These are phyloP conservation scores for Leccinum pachyderme DNA, from an alignment of 1,284 basidiomycete genomes.

Conservation along the genomic window DNA sequence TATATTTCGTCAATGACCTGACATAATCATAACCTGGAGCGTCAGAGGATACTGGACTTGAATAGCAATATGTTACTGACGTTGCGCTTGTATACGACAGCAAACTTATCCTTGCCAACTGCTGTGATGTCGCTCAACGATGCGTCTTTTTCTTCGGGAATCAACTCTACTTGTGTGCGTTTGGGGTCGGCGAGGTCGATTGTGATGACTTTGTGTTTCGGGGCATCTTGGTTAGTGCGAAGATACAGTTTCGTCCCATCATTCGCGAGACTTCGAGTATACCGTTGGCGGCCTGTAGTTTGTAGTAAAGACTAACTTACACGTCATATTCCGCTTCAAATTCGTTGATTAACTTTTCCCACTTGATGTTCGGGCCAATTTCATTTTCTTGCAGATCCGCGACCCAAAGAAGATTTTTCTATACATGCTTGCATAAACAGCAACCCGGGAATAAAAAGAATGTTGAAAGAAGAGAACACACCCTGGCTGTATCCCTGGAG, in stretches of 20 bases:
- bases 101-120: slow-evolving; percentile 59
- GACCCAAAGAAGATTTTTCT: slow-evolving; percentile 78
- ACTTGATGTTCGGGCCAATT: slow-evolving; percentile 63
- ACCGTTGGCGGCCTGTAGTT: not conserved
- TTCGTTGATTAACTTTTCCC: slow-evolving; percentile 66
- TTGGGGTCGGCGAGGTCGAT: slow-evolving; percentile 60
- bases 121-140: slow-evolving; percentile 52
- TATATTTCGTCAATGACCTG: slow-evolving; percentile 84
- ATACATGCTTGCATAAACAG: slow-evolving; percentile 1
- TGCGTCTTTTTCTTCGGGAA: slow-evolving; percentile 71
- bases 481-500: slow-evolving; percentile 63
- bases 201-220: slow-evolving; percentile 65
- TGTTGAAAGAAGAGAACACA: slow-evolving; percentile 33
- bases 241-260: slow-evolving; percentile 67
- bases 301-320: slow-evolving; percentile 40
- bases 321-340: slow-evolving; percentile 62
- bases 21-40: slow-evolving; percentile 1
- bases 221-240: slow-evolving; percentile 64
- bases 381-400: slow-evolving; percentile 58
- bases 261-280: slow-evolving; percentile 56
- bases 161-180: slow-evolving; percentile 55
- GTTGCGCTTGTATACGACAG: slow-evolving; percentile 72
- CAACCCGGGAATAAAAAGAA: not conserved
- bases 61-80: slow-evolving; percentile 38
- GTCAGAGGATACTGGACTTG: slow-evolving; percentile 11